A percentile compares a stretch with the other conserved stretches of the same genome.
These are phyloP conservation scores for Scleroderma citrinum DNA, from an alignment of 768 basidiomycete species.

Conservation along the genomic window DNA sequence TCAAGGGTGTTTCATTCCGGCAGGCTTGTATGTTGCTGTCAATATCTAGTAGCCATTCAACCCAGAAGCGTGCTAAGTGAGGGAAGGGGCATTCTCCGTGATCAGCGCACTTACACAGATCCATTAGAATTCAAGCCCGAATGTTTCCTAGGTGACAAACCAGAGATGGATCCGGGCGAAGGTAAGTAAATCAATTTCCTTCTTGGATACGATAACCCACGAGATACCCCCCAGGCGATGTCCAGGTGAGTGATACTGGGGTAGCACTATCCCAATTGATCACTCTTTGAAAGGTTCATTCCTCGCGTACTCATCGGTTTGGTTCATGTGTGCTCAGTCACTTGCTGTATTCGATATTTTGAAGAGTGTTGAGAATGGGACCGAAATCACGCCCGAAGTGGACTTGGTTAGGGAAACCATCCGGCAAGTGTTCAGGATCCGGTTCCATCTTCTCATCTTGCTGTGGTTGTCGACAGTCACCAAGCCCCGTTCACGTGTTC, in stretches of 20 bases:
- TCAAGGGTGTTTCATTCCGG: slow-evolving; percentile 17
- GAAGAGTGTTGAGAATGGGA: slow-evolving; percentile 35
- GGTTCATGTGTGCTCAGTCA: slow-evolving; percentile 23
- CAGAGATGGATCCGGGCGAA: slow-evolving; percentile 13
- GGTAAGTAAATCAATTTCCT: slow-evolving; percentile 1
- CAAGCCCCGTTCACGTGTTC: slow-evolving; percentile 10
- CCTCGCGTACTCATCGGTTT: slow-evolving; percentile 15
- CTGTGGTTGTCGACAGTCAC: neutral
- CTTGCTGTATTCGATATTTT: slow-evolving; percentile 41
- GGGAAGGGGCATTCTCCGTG: slow-evolving; percentile 15
- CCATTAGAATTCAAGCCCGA: slow-evolving; percentile 18
- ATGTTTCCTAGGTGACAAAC: slow-evolving; percentile 15
- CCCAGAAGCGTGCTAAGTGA: neutral
- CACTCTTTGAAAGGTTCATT: neutral
- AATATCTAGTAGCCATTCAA: slow-evolving; percentile 10
- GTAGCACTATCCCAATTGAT: too few relatives aligned
- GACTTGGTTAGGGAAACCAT: slow-evolving; percentile 18
- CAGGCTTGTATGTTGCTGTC: slow-evolving; percentile 10
- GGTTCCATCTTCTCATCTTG: neutral
- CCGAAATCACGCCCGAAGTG: slow-evolving; percentile 40
- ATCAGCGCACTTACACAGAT: slow-evolving; percentile 12
- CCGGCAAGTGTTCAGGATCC: slow-evolving; percentile 2
- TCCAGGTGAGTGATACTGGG: slow-evolving; percentile 5
- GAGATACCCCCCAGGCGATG: slow-evolving; percentile 4
- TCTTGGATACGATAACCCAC: neutral